These are phyloP conservation scores for Kurtzmaniella quercitrusa DNA, from an alignment of 1,139 yeast genomes.

Conservation along the genomic window DNA sequence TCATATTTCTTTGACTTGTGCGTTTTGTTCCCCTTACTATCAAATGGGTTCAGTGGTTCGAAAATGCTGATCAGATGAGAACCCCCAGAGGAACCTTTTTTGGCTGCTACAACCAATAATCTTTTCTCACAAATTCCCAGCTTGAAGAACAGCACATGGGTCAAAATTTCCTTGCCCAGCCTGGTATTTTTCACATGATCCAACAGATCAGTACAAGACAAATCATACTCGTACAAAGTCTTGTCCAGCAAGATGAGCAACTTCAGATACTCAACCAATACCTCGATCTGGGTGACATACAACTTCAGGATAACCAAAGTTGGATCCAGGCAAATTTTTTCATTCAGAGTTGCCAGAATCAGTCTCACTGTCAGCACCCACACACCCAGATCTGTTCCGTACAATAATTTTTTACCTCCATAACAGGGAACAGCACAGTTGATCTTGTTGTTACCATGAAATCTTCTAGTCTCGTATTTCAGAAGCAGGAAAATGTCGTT, in stretches of 20 bases:
- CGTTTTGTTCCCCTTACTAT: conserved; percentile 51
- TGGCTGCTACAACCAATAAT: conserved; percentile 85
- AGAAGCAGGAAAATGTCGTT: conserved; percentile 79
- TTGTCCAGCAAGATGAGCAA: conserved; percentile 81
- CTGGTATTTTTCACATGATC: conserved; percentile 68
- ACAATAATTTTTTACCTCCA: conserved; percentile 86
- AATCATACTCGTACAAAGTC: conserved; percentile 76
- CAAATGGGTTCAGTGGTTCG: conserved; percentile 66
- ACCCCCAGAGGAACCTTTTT: conserved; percentile 48
- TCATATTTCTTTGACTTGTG: conserved; percentile 68
- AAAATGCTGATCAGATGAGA: conserved; percentile 78
- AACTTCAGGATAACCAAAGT: conserved; percentile 71
- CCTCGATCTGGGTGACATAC: conserved; percentile 86
- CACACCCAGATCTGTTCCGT: conserved; percentile 90
- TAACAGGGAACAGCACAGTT: conserved; percentile 94
- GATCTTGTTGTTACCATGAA: conserved; percentile 67
- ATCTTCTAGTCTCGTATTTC: conserved; percentile 69
- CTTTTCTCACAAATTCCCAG: conserved; percentile 91
- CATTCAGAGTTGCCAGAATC: conserved; percentile 40
- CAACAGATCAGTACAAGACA: conserved; percentile 62
- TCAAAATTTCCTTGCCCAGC: conserved; percentile 73
- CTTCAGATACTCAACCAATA: conserved; percentile 86
- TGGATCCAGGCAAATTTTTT: conserved; percentile 63
- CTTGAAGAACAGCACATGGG: conserved; percentile 84
- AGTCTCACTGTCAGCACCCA: conserved; percentile 67